Percentiles rank a stretch among this genome's conserved stretches.
Conservation (phyloP, 192 early-diverging fungal genomes). For the Dissophora globulifera region DNA sequence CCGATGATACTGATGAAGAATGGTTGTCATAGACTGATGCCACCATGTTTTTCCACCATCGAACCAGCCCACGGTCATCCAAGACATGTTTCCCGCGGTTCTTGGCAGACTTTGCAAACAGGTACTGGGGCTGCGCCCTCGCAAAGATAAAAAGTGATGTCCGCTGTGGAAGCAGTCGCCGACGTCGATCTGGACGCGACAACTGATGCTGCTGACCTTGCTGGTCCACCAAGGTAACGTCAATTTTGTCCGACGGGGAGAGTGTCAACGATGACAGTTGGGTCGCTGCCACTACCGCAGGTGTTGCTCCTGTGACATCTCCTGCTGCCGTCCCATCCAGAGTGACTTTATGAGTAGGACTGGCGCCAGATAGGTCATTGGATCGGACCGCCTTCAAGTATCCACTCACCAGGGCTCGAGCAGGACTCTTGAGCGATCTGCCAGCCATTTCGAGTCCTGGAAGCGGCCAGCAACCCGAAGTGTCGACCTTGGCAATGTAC, state of each 20-base stretch:
- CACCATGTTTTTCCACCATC: constrained; percentile 77
- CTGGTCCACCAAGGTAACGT: background rate
- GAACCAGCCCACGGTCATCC: constrained; percentile 70
- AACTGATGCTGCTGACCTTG: background rate
- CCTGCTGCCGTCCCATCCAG: no score
- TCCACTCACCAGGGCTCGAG: constrained; percentile 40
- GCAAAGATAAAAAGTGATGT: constrained; percentile 77
- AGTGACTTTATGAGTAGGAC: background rate
- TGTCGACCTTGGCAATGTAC: constrained; percentile 62
- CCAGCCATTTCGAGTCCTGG: constrained; percentile 15
- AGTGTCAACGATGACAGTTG: constrained; percentile 8
- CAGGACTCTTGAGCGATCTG: constrained; percentile 7
- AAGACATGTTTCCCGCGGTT: constrained; percentile 74
- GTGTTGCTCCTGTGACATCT: no score
- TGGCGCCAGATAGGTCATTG: background rate
- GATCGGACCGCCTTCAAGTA: constrained; percentile 44
- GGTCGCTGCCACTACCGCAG: background rate
- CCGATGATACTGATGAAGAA: background rate
- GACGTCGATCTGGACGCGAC: background rate
- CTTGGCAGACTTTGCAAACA: constrained; percentile 77
- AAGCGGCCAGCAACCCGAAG: constrained; percentile 48
- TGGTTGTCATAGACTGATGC: constrained; percentile 14
- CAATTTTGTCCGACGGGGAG: background rate
- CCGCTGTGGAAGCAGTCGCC: background rate
- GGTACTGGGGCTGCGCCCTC: constrained; percentile 85